phyloP scores from a whole-genome alignment of 768 basidiomycete genomes.

The Ramaria rubella region DNA sequence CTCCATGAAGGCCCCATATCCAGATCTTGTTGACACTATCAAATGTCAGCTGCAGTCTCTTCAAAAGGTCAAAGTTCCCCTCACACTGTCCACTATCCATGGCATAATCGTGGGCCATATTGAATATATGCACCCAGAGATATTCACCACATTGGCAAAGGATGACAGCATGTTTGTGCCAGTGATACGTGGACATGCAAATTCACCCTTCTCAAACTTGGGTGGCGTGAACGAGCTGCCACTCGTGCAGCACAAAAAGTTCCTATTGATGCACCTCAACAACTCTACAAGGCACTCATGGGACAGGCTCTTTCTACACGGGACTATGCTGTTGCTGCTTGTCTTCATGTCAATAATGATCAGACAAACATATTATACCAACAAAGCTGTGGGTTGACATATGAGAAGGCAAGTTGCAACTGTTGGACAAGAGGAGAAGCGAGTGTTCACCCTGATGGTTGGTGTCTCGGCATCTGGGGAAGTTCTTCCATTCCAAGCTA shows the following conservation, averaged over 20 bases:
- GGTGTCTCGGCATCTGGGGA: constrained; percentile 26
- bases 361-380: constrained; percentile 29
- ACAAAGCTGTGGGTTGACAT: constrained; percentile 26
- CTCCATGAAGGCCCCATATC: not conserved
- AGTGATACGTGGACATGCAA: constrained; percentile 23
- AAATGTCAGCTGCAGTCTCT: constrained; percentile 15
- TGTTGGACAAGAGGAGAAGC: constrained; percentile 34
- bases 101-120: constrained; percentile 28
- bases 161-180: constrained; percentile 25
- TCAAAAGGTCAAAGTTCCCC: constrained; percentile 16
- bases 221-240: constrained; percentile 22
- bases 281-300: constrained; percentile 15
- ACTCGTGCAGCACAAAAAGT: constrained; percentile 33
- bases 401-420: constrained; percentile 28
- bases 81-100: constrained; percentile 22
- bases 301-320: constrained; percentile 22
- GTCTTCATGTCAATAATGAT: constrained; percentile 29
- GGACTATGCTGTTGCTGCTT: constrained; percentile 22
- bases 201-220: constrained; percentile 18
- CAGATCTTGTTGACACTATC: constrained; percentile 10
- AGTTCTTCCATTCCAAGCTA: constrained; percentile 32
- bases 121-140: constrained; percentile 17
- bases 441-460: constrained; percentile 34
- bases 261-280: constrained; percentile 24
- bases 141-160: constrained; percentile 20